Evolutionary conservation across 352 stramenopile genomes (phyloP).

Genomic region (Phytophthora brassicae): DNA sequence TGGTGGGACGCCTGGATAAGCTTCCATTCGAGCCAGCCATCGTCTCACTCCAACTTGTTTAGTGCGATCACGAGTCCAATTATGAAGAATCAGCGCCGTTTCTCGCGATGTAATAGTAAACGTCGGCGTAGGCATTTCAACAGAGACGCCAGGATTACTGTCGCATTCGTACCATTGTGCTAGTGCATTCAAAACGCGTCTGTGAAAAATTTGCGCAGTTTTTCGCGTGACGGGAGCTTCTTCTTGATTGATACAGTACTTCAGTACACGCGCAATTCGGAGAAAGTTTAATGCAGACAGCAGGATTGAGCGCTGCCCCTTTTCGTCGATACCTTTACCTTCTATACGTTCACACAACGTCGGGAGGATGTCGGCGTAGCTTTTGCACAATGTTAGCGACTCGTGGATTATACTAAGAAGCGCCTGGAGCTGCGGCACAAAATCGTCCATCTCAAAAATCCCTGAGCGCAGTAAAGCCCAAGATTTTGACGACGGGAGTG

Average conservation of each 20-base stretch:
- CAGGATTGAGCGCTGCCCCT: conserved; percentile 9
- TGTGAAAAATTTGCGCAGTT: conserved; percentile 32
- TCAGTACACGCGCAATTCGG: conserved; percentile 22
- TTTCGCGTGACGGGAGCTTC: conserved; percentile 17
- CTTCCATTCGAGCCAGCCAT: conserved; percentile 58
- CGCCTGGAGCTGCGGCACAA: conserved; percentile 46
- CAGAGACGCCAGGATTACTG: conserved; percentile 12
- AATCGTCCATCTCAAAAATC: conserved; percentile 37
- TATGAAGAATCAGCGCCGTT: conserved; percentile 55
- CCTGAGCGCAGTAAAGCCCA: conserved; percentile 17
- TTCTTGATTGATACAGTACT: conserved; percentile 11
- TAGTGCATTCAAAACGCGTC: conserved; percentile 38
- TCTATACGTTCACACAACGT: conserved; percentile 29
- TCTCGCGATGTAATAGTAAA: conserved; percentile 64
- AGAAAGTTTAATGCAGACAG: conserved; percentile 25
- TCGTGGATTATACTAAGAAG: conserved; percentile 33
- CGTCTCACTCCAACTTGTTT: conserved; percentile 39
- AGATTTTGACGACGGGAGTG: conserved; percentile 9
- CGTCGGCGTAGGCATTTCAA: conserved; percentile 36
- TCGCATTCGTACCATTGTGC: conserved; percentile 50
- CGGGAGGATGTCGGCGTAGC: conserved; percentile 34
- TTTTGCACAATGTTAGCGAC: conserved; percentile 38
- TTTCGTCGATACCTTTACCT: conserved; percentile 5
- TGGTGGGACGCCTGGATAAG: conserved; percentile 20
- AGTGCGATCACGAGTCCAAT: conserved; percentile 49